Evolutionary conservation across 2,329 filamentous ascomycete species (phyloP).

Genomic region (Xylariaceae sp.): DNA sequence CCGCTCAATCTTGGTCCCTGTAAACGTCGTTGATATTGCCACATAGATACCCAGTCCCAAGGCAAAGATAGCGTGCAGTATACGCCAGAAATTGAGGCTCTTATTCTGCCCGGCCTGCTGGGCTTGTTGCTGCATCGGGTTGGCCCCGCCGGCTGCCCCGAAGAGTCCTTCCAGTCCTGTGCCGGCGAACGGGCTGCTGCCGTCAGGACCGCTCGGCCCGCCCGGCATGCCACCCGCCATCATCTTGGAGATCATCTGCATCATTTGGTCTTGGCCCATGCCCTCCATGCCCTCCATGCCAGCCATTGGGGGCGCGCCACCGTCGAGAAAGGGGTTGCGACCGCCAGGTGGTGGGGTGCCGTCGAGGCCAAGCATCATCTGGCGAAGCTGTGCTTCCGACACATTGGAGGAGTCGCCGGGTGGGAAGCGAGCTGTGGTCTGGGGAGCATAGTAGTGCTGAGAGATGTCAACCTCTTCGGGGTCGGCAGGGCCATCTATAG

Average conservation of each 20-base stretch:
- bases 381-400: slow-evolving; percentile 66
- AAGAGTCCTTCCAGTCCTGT: slow-evolving; percentile 38
- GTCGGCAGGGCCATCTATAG: slow-evolving; percentile 57
- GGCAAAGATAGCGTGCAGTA: slow-evolving; percentile 76
- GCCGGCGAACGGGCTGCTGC: slow-evolving; percentile 44
- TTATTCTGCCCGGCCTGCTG: slow-evolving; percentile 42
- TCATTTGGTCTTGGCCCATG: slow-evolving; percentile 66
- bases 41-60: slow-evolving; percentile 74
- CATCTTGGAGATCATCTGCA: slow-evolving; percentile 78
- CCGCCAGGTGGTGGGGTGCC: slow-evolving; percentile 16
- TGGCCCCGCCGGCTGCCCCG: slow-evolving; percentile 45
- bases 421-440: slow-evolving; percentile 49
- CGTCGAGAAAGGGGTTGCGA: slow-evolving; percentile 32
- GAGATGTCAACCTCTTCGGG: slow-evolving; percentile 82
- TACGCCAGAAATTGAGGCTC: slow-evolving; percentile 66
- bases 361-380: slow-evolving; percentile 68
- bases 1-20: slow-evolving; percentile 67
- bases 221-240: slow-evolving; percentile 45
- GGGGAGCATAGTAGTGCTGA: slow-evolving; percentile 70
- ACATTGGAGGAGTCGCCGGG: slow-evolving; percentile 45
- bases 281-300: slow-evolving; percentile 39
- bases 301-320: slow-evolving; percentile 33
- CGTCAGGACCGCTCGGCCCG: slow-evolving; percentile 45
- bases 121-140: slow-evolving; percentile 33
- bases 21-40: slow-evolving; percentile 70